A percentile compares a stretch with the other conserved stretches of the same genome.
These are phyloP conservation scores for Verticillium dahliae DNA, from an alignment of 2,329 filamentous ascomycete genomes.

Conservation along the genomic window DNA sequence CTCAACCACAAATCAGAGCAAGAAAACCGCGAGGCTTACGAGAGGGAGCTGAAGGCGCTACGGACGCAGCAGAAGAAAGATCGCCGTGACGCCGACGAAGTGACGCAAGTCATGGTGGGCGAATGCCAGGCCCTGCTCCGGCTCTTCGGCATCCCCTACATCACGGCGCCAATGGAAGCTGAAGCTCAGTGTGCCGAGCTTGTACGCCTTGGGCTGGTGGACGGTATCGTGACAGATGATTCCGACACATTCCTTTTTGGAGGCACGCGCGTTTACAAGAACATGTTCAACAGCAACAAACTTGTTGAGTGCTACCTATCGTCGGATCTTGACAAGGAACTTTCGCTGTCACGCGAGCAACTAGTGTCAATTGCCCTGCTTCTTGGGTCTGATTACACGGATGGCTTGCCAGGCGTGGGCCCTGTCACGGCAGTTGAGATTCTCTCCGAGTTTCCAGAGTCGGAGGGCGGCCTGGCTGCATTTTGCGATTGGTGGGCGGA, in stretches of 20 bases:
- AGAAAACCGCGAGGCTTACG: slow-evolving; percentile 73
- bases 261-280: slow-evolving; percentile 94
- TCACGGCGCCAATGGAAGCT: slow-evolving; percentile 97
- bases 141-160: slow-evolving; percentile 90
- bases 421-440: slow-evolving; percentile 95
- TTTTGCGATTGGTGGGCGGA: slow-evolving; percentile 86
- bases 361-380: slow-evolving; percentile 88
- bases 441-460: slow-evolving; percentile 74
- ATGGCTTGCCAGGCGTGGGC: slow-evolving; percentile 83
- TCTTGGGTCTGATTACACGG: slow-evolving; percentile 89
- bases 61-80: slow-evolving; percentile 96
- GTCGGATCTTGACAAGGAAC: slow-evolving; percentile 78
- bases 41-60: slow-evolving; percentile 77
- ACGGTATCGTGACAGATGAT: slow-evolving; percentile 96
- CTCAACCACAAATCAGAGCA: slow-evolving; percentile 69
- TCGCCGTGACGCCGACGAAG: slow-evolving; percentile 89
- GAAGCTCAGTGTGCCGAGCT: slow-evolving; percentile 96
- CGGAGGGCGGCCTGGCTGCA: slow-evolving; percentile 49
- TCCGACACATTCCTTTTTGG: slow-evolving; percentile 96
- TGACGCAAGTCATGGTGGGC: slow-evolving; percentile 90
- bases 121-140: slow-evolving; percentile 89
- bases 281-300: slow-evolving; percentile 99
- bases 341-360: slow-evolving; percentile 77
- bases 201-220: slow-evolving; percentile 78
- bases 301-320: slow-evolving; percentile 93